A percentile compares a stretch with the other conserved stretches of the same genome.
These are phyloP conservation scores for Daedaleopsis sinensis DNA, from an alignment of 768 basidiomycete genomes.

Conservation along the genomic window DNA sequence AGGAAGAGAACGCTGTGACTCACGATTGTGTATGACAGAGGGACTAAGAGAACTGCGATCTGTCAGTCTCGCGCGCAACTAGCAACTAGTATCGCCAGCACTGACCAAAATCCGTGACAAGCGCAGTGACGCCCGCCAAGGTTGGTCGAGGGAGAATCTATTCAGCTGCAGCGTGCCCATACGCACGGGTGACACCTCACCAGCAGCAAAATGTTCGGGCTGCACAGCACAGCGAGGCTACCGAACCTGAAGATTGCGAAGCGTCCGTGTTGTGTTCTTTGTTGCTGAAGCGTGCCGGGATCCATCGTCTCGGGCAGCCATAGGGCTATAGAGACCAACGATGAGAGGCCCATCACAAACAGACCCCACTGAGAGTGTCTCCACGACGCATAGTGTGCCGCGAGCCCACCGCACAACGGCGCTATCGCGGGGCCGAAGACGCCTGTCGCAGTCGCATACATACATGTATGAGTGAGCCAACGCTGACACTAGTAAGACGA, in stretches of 20 bases:
- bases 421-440: conserved; percentile 62
- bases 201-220: conserved; percentile 58
- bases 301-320: conserved; percentile 70
- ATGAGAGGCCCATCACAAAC: conserved; percentile 42
- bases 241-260: conserved; percentile 52
- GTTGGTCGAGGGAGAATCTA: conserved; percentile 18
- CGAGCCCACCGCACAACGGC: conserved; percentile 58
- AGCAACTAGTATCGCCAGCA: conserved; percentile 14
- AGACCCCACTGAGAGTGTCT: conserved; percentile 56
- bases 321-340: conserved; percentile 42
- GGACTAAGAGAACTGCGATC: conserved; percentile 48
- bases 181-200: conserved; percentile 37
- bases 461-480: background rate
- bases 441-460: conserved; percentile 36
- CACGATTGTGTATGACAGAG: conserved; percentile 70
- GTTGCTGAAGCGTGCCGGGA: conserved; percentile 50
- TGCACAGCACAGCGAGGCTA: conserved; percentile 53
- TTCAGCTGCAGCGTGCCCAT: too few relatives aligned
- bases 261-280: conserved; percentile 11
- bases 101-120: conserved; percentile 40
- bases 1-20: conserved; percentile 21
- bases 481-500: too few relatives aligned
- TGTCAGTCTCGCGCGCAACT: background rate
- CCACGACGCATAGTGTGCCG: conserved; percentile 68
- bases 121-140: conserved; percentile 38